Conservation (phyloP, 2,329 filamentous ascomycete genomes). For the Pseudogymnoascus sp. region DNA sequence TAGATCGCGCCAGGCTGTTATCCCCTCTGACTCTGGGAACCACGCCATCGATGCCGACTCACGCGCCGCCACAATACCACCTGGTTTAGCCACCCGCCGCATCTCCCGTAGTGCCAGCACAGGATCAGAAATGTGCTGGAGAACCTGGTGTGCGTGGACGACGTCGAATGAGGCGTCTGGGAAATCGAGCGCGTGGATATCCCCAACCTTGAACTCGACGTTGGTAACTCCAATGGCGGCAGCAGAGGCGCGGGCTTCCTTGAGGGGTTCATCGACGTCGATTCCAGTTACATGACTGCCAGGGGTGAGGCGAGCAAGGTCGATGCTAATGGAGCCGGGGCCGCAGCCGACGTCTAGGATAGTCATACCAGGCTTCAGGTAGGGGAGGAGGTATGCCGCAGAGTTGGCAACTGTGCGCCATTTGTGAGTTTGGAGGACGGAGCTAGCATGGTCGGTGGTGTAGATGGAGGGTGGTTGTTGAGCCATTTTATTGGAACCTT, state of each 20-base stretch:
- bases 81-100: conserved; percentile 42
- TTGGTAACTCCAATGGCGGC: conserved; percentile 15
- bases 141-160: conserved; percentile 50
- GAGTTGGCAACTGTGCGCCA: conserved; percentile 36
- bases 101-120: conserved; percentile 43
- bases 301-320: conserved; percentile 33
- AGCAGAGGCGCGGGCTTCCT: conserved; percentile 15
- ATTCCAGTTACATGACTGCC: conserved; percentile 34
- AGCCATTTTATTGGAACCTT: not conserved
- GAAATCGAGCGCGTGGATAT: conserved; percentile 28
- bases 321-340: conserved; percentile 39
- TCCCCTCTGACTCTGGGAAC: conserved; percentile 15
- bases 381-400: conserved; percentile 35
- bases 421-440: conserved; percentile 25
- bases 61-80: conserved; percentile 42
- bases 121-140: conserved; percentile 46
- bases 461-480: conserved; percentile 10
- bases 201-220: conserved; percentile 17
- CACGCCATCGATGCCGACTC: conserved; percentile 19
- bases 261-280: conserved; percentile 26
- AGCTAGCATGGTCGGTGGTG: conserved; percentile 14
- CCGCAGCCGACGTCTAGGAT: conserved; percentile 42
- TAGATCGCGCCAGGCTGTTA: conserved; percentile 12
- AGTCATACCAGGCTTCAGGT: conserved; percentile 22
- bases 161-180: conserved; percentile 46